Conservation (phyloP, 345 rosid species). For the Populus deltoides region DNA sequence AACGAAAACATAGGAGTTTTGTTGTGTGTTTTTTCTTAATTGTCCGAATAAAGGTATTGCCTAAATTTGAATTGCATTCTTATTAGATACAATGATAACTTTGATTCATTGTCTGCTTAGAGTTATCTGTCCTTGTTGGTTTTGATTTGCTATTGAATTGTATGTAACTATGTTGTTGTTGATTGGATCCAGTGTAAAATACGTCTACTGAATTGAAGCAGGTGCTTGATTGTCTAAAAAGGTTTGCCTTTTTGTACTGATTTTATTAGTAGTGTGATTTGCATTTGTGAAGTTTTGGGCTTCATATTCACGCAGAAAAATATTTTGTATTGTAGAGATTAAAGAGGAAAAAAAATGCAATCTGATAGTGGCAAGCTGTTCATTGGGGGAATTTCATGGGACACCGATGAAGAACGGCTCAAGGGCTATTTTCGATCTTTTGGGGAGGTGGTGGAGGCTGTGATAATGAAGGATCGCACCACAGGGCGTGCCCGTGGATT, state of each 20-base stretch:
- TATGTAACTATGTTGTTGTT: slow-evolving; percentile 1
- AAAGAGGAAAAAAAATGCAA: slow-evolving; percentile 53
- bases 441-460: slow-evolving; percentile 95
- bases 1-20: slow-evolving; percentile 26
- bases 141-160: background rate
- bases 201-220: slow-evolving; percentile 3
- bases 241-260: slow-evolving; percentile 9
- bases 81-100: background rate
- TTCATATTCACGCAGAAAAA: slow-evolving; percentile 16
- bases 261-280: slow-evolving; percentile 12
- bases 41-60: slow-evolving; percentile 42
- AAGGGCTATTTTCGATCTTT: slow-evolving; percentile 81
- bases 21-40: slow-evolving; percentile 17
- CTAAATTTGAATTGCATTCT: slow-evolving; percentile 12
- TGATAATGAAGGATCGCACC: slow-evolving; percentile 95
- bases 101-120: slow-evolving; percentile 11
- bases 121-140: slow-evolving; percentile 2
- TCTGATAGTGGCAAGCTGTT: slow-evolving; percentile 88
- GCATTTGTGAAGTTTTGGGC: slow-evolving; percentile 11
- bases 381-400: slow-evolving; percentile 99
- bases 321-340: slow-evolving; percentile 28
- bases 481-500: slow-evolving; percentile 99
- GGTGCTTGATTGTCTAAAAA: background rate
- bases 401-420: slow-evolving; percentile 89
- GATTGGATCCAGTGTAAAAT: slow-evolving; percentile 35